Base-by-base conservation (phyloP, 1,284 basidiomycete genomes). In the Testicularia cyperi region DNA sequence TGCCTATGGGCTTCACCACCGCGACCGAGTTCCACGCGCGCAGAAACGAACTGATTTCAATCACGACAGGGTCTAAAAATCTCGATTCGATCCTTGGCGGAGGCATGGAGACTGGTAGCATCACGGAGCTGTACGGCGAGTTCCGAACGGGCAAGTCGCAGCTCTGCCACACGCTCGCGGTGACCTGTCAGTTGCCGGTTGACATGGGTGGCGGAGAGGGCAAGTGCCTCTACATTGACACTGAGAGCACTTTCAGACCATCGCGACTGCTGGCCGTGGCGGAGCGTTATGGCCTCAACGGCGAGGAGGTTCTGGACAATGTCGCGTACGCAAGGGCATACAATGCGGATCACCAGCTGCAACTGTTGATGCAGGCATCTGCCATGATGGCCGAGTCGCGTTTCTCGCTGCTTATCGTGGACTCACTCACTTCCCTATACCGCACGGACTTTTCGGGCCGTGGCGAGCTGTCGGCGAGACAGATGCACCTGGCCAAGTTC, bases 131-230 rank as follows among this genome's bases (percentile, higher is more conserved):
- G 19, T 98, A 96, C 79, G 95, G 95, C 67, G 95, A 99, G 79
- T 99, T 97, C 79, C 83, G 95, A 66, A 98, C 95, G 8, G 95
- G 95, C 47, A 98, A 99, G 80, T 95, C 91, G 26, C 95, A 99
- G 75, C 83, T 99, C 39, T 98, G 95, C 77, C 95, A 99, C 75
- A 97, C 94, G 0, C 84, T 99, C 26, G 92, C 95, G 0, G 95
- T 97, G 13, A 97, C 94, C 6, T 99, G 95, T 77, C 95, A 84
- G 81, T 83, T 98, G 7, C 95, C 95, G 0, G 87, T 94, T 33
- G 88, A 85, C 67, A 96, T 97, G 92, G 95, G 95, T 20, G 95
- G 95, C 22, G 95, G 95, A 6, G 95, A 98, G 78, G 95, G 95
- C 37, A 99, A 99, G 79, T 97, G 94, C 74, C 81, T 98, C 35